Evolutionary conservation across 805 yeast genomes (phyloP).

Genomic region (Geotrichum ghanense): DNA sequence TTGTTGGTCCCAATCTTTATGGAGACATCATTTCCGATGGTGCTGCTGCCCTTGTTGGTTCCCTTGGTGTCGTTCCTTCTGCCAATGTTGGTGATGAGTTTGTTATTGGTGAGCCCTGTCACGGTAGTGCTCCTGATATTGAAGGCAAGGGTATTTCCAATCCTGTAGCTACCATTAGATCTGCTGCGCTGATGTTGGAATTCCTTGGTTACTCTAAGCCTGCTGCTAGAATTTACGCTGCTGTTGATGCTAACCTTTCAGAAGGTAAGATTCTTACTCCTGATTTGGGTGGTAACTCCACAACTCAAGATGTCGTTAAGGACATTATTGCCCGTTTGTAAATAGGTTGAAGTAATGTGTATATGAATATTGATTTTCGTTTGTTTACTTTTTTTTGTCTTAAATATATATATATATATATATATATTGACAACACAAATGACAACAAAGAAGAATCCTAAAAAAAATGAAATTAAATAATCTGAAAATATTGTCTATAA

Average conservation of each 20-base stretch:
- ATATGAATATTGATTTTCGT: too few species aligned
- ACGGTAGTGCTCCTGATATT: constrained; percentile 98
- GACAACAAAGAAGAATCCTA: too few species aligned
- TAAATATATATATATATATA: too few species aligned
- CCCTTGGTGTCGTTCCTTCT: constrained; percentile 95
- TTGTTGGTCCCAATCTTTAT: constrained; percentile 96
- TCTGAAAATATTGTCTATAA: too few species aligned
- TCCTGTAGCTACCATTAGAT: constrained; percentile 97
- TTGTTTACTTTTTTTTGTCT: too few species aligned
- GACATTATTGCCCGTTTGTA: constrained; percentile 57
- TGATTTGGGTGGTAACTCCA: constrained; percentile 83
- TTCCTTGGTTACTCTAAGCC: constrained; percentile 85
- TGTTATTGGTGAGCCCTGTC: constrained; percentile 98
- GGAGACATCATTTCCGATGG: constrained; percentile 97
- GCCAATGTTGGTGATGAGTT: constrained; percentile 95
- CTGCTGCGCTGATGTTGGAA: constrained; percentile 94
- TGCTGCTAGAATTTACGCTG: constrained; percentile 84
- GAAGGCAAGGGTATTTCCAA: constrained; percentile 73
- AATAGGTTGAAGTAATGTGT: constrained; percentile 3
- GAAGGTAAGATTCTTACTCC: constrained; percentile 80
- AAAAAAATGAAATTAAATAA: too few species aligned
- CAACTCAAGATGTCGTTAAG: constrained; percentile 78
- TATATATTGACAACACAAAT: too few species aligned
- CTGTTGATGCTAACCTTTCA: constrained; percentile 85
- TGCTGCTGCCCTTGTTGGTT: constrained; percentile 96